These are phyloP conservation scores for Agaricales sp. DNA, from an alignment of 1,284 basidiomycete species.

Conservation along the genomic window DNA sequence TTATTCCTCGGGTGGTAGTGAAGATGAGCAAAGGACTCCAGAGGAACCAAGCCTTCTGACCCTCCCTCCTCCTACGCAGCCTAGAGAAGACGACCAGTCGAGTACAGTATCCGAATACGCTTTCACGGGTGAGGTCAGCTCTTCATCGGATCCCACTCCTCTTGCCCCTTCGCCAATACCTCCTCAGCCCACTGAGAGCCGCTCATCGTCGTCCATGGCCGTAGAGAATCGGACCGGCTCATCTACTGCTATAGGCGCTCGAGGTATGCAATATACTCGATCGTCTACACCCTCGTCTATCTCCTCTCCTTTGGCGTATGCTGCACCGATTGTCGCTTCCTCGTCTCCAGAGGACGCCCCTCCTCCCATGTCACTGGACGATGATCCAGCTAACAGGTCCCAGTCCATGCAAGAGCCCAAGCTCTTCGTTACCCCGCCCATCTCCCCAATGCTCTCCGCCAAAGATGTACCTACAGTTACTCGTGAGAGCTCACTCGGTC, in stretches of 20 bases:
- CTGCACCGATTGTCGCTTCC: constrained; percentile 71
- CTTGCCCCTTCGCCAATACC: constrained; percentile 34
- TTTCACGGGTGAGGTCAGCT: constrained; percentile 33
- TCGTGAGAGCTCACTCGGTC: constrained; percentile 36
- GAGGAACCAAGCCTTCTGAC: constrained; percentile 16
- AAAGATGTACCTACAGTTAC: constrained; percentile 38
- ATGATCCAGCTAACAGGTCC: constrained; percentile 35
- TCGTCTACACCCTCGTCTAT: constrained; percentile 79
- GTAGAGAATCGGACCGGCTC: constrained; percentile 13
- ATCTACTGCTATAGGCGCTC: constrained; percentile 19
- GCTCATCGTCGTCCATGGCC: constrained; percentile 13
- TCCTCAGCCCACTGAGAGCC: constrained; percentile 16
- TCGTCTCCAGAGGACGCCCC: constrained; percentile 42
- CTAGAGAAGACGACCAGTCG: constrained; percentile 37
- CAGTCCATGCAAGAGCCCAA: constrained; percentile 61
- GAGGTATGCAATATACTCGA: constrained; percentile 43
- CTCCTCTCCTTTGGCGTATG: constrained; percentile 72
- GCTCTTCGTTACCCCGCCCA: constrained; percentile 58
- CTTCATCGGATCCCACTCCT: constrained; percentile 53
- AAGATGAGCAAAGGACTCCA: constrained; percentile 26
- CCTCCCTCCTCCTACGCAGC: background rate
- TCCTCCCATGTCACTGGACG: constrained; percentile 55
- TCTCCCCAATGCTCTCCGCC: constrained; percentile 59
- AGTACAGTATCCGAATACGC: constrained; percentile 58
- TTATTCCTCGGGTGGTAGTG: constrained; percentile 26